Evolutionary conservation across 208 protist species (phyloP), one percentile per base, ranked within the genome.

Genomic region (Porcisia hertigi): DNA sequence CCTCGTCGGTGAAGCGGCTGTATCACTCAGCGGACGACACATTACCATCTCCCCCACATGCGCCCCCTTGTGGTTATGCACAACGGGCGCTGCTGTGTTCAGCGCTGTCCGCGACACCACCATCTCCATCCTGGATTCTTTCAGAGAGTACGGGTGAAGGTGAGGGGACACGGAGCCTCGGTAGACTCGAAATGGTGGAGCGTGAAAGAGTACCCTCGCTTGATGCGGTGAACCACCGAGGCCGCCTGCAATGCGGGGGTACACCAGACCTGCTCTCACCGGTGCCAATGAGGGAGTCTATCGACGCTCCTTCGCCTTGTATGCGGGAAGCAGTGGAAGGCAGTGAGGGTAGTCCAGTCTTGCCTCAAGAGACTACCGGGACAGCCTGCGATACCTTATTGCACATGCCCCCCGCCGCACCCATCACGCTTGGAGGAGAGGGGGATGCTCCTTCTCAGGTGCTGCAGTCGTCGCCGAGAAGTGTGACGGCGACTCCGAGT

Each of bases 21-120:
- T 63, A 59, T 59, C 66, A 49, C 16, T 11, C 14, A 4, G 47
- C 23, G 1, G 78, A 76, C 39, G 78, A 76, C 67, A 76, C 78
- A 23, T 69, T 76, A 14, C 73, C 74, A 25, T 71, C 71, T 16
- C 71, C 60, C 14, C 62, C 62, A 60, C 62, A 14, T 7, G 47
- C 45, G 16, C 52, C 18, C 18, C 8, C 34, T 3, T 43, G 34
- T 45, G 34, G 30, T 34, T 12, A 25, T 25, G 34, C 34, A 53
- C 5, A n/a, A 49, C 18, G n/a, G 18, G 16, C 16, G 34, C 18
- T 59, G 1, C n/a, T 60, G 11, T 49, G 14, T 7, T 47, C 49
- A 23, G 36, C 52, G 34, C 67, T 14, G 11, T 72, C 52, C 47
- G 18, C 34, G 14, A 67, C 63, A 14, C 25, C n/a, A 0, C 11